Percentiles rank a stretch among this genome's conserved stretches.
These are phyloP conservation scores for Ophiostoma novo-ulmi DNA, from an alignment of 2,329 filamentous ascomycete genomes.

Conservation along the genomic window DNA sequence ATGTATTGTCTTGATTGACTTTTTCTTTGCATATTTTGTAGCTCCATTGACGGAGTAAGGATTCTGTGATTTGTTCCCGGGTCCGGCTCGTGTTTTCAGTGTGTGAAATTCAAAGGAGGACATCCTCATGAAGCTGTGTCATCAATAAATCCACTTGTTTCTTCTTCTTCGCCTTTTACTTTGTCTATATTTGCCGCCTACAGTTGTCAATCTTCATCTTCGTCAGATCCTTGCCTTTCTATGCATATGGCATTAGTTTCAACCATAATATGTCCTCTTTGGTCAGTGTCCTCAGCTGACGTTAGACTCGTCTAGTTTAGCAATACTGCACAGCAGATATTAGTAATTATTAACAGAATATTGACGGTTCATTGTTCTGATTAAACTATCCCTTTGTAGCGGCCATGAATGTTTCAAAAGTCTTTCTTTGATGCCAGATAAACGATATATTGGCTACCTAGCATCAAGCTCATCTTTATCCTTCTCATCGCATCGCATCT, in stretches of 20 bases:
- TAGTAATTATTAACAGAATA: background rate
- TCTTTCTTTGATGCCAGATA: no score
- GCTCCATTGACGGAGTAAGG: background rate
- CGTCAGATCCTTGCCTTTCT: background rate
- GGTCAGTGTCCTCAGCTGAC: background rate
- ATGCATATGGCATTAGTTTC: background rate
- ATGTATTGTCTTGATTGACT: background rate
- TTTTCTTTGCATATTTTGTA: background rate
- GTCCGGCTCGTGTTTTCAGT: background rate
- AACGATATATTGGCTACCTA: no score
- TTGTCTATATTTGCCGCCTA: background rate
- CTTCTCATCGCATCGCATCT: no score
- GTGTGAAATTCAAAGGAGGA: background rate
- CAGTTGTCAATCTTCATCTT: background rate
- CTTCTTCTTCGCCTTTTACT: background rate
- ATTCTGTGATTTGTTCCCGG: background rate
- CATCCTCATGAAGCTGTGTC: no score
- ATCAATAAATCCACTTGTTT: background rate
- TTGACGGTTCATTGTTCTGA: background rate
- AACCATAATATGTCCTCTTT: background rate
- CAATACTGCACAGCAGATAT: background rate
- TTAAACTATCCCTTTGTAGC: background rate
- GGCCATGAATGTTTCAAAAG: no score
- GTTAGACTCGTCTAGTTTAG: background rate
- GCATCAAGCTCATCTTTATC: background rate